Conservation (phyloP, 2,329 filamentous ascomycete genomes). For the Xylariaceae sp. region DNA sequence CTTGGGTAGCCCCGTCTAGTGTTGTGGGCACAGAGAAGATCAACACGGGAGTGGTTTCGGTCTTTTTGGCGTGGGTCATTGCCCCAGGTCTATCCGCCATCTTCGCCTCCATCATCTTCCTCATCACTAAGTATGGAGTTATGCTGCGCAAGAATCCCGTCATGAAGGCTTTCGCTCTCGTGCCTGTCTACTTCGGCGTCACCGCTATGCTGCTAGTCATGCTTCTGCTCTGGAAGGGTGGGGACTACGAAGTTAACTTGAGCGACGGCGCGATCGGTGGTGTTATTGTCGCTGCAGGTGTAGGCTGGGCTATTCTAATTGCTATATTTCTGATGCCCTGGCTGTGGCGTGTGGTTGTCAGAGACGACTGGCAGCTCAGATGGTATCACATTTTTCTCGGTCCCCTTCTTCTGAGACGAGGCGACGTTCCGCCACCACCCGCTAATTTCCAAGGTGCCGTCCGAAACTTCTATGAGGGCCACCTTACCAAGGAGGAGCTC, state of each 20-base stretch:
- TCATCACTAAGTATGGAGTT: constrained; percentile 59
- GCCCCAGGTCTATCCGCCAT: constrained; percentile 57
- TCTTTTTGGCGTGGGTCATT: constrained; percentile 64
- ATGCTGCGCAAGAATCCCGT: constrained; percentile 57
- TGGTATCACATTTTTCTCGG: constrained; percentile 57
- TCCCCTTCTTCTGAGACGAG: constrained; percentile 53
- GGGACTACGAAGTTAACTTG: constrained; percentile 49
- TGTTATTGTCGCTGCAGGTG: constrained; percentile 57
- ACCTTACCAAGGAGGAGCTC: constrained; percentile 57
- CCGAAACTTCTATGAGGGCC: constrained; percentile 60
- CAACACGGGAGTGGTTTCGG: constrained; percentile 57
- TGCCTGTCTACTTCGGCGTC: constrained; percentile 61
- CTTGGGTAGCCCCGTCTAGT: constrained; percentile 53
- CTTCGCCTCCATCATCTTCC: constrained; percentile 59
- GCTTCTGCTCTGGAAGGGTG: constrained; percentile 62
- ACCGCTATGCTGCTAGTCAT: constrained; percentile 59
- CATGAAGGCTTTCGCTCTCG: constrained; percentile 52
- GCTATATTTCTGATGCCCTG: constrained; percentile 60
- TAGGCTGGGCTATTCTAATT: constrained; percentile 52
- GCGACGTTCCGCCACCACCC: constrained; percentile 45
- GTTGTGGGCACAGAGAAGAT: constrained; percentile 39
- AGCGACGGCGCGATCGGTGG: constrained; percentile 52
- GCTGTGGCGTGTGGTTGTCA: constrained; percentile 59
- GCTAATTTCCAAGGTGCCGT: constrained; percentile 46
- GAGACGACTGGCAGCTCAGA: constrained; percentile 63